Evolutionary conservation across 202 grass and related monocot species (phyloP), one percentile per base, ranked within the genome.

Genomic region (Hordeum pubiflorum): DNA sequence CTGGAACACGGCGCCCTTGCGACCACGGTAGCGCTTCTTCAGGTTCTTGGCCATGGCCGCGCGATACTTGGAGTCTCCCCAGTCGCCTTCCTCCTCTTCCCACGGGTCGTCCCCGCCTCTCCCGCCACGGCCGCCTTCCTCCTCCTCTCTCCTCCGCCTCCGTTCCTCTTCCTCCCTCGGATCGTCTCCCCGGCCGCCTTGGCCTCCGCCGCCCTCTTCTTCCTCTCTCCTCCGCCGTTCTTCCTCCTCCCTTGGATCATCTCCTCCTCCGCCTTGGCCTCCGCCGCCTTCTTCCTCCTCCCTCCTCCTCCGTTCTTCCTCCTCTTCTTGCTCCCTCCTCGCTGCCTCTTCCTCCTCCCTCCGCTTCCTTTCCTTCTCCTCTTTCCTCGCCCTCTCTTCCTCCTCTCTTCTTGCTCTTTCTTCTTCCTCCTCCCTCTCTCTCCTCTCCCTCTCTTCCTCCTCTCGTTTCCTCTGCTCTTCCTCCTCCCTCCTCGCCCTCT

Each of bases 41-140:
- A 86, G 9, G 63, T 60, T 61, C 18, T 20, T 54, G 66, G 57
- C 27, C 18, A 20, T 54, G 66, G 57, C 27, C 9, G 21, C 0
- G 2, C 5, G 14, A 3, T 66, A 13, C 6, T 12, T 24, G 37
- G 37, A 7, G 32, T 55, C 70, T 12, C 69, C 20, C 80, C 58
- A 82, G 37, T 82, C 87, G 0, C 72, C 77, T 34, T 52, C 63
- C 55, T 79, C 86, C 63, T 82, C 32, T 9, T 12, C 18, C 36
- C 26, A 1, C 32, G 57, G 39, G 10, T 78, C 75, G 1, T 10
- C 57, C 21, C 66, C 20, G 0, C 48, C 66, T 48, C 1, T 11
- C 13, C 9, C 2, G 1, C 7, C 41, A 32, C 57, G 1, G 3
- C 60, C 69, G 7, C 38, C 20, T 57, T 27, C 58, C 17, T 75